Evolutionary conservation across 2,329 filamentous ascomycete species (phyloP).

Genomic region (Fusarium odoratissimum): DNA sequence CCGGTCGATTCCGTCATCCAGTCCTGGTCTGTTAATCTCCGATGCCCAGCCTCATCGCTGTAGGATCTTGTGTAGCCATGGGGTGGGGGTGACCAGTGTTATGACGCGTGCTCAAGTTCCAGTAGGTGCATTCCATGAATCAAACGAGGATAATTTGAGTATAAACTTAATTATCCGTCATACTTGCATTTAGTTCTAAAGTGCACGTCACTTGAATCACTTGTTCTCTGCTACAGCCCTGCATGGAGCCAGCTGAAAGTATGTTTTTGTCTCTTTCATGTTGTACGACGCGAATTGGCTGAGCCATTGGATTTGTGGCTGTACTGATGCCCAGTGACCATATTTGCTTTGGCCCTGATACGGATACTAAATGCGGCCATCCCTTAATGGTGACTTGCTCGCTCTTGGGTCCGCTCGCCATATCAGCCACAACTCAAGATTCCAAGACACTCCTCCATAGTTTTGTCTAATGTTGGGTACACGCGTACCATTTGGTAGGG

Average conservation of each 20-base stretch:
- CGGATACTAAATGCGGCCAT: too few relatives aligned
- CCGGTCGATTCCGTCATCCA: background rate
- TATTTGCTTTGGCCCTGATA: background rate
- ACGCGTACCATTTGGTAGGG: background rate
- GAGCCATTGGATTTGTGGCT: background rate
- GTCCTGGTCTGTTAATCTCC: background rate
- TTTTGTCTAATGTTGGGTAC: too few relatives aligned
- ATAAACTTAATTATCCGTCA: rapidly evolving
- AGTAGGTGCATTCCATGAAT: background rate
- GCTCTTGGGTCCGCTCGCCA: background rate
- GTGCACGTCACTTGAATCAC: too few relatives aligned
- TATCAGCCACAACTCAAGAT: background rate
- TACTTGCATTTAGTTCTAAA: rapidly evolving
- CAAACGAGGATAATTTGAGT: rapidly evolving
- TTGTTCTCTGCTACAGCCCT: too few relatives aligned
- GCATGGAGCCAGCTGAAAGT: background rate
- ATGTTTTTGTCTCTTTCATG: background rate
- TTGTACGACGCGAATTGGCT: background rate
- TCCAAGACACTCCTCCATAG: background rate
- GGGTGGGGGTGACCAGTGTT: background rate
- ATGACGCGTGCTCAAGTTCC: rapidly evolving
- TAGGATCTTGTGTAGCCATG: background rate
- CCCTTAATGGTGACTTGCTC: background rate
- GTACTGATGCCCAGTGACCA: background rate
- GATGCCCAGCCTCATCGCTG: background rate